phyloP scores from a whole-genome alignment of 345 rosid genomes.

The Angophora floribunda region DNA sequence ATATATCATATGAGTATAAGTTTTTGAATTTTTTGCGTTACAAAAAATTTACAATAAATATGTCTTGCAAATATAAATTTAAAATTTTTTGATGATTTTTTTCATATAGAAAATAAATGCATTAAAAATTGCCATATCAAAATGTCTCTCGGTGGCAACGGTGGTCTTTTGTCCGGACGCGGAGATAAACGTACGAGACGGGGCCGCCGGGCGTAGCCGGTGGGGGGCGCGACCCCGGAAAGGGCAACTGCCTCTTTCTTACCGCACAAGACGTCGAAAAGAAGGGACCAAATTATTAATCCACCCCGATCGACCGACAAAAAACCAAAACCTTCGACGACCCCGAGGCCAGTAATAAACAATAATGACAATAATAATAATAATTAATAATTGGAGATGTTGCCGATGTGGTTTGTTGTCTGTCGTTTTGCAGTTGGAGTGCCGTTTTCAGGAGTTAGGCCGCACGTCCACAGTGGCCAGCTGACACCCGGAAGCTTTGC shows the following conservation, averaged over 20 bases:
- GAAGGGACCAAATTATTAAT: background rate
- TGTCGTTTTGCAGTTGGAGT: background rate
- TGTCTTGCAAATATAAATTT: fast-evolving
- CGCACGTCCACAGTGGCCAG: background rate
- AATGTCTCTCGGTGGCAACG: background rate
- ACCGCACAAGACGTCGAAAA: background rate
- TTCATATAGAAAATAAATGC: no score
- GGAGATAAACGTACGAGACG: background rate
- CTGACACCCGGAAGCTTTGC: background rate
- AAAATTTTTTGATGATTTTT: fast-evolving
- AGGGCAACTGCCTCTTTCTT: background rate
- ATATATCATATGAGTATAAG: no score
- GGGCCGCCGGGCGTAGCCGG: background rate
- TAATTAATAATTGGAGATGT: background rate
- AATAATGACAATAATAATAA: no score
- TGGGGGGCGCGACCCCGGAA: background rate
- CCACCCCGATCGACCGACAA: background rate
- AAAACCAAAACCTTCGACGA: background rate
- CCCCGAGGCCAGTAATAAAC: background rate
- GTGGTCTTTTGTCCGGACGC: fast-evolving
- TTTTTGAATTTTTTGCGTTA: no score
- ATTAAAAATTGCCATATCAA: background rate
- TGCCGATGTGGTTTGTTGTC: background rate
- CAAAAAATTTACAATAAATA: no score
- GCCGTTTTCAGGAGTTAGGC: background rate